Evolutionary conservation across 2,329 filamentous ascomycete species (phyloP), one percentile per base, ranked within the genome.

Genomic region (Fusarium penzigii): DNA sequence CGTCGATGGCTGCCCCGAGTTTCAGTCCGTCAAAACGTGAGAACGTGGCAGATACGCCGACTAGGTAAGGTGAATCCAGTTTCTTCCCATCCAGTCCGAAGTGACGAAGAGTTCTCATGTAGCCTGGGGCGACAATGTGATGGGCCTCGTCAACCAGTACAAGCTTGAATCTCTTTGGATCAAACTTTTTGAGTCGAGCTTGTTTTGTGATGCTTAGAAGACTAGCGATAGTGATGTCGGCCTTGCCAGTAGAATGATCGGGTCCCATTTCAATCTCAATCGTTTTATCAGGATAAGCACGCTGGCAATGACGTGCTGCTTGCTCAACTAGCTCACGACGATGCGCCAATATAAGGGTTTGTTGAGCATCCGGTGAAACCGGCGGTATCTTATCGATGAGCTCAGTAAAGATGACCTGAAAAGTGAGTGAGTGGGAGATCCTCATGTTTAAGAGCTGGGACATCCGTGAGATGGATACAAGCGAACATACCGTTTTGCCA

Each of bases 141-240:
- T 99, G 94, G 5, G 93, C 94, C 72, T 99, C 94, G 59, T 99
- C 94, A 5, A 99, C 93, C 3, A 99, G 80, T 0, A 99, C 76
- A 0, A 99, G 83, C 72, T 99, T 99, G 78, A 93, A 97, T 8
- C 76, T 77, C 0, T 70, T 71, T 0, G 92, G 89, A 59, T 95
- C 84, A 64, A 93, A 97, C 67, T 96, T 97, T 36, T 71, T 67
- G n/a, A 97, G 79, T 2, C 94, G 83, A 47, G 87, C 83, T 12
- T 84, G 83, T 6, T 90, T 95, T 8, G 80, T 84, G 62, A 99
- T 85, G 70, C 90, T 97, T 65, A 88, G 86, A 36, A 99, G 81
- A 34, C 93, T 97, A 42, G 93, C 94, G 46, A 99, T 81, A 9
- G 93, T 97, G 61, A 99, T 97, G 70, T 99, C 93, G 49, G 92